Conservation (phyloP, 2,329 filamentous ascomycete species). For the Aureobasidium vineae region DNA sequence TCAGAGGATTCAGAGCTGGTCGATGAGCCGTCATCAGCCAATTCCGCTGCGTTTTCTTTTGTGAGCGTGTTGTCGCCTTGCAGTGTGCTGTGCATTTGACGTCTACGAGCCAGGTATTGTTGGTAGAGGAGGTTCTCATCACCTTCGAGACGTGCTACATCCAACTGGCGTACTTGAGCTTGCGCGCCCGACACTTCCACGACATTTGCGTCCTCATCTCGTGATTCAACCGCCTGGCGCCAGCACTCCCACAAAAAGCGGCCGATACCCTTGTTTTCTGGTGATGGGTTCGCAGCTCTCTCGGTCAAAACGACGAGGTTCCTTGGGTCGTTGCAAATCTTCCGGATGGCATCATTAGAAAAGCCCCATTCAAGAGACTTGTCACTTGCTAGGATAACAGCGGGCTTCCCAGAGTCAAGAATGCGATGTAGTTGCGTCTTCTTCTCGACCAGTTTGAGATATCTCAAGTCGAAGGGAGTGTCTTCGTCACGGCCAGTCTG, state of each 20-base stretch:
- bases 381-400: constrained; percentile 89
- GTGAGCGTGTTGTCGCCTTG: constrained; percentile 67
- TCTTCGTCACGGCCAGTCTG: constrained; percentile 44
- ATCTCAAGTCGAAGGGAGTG: constrained; percentile 86
- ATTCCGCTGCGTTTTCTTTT: constrained; percentile 63
- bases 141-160: constrained; percentile 62
- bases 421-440: constrained; percentile 75
- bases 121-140: constrained; percentile 81
- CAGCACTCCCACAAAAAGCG: constrained; percentile 68
- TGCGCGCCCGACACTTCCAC: constrained; percentile 19
- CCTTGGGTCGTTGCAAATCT: constrained; percentile 69
- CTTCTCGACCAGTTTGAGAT: constrained; percentile 78
- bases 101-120: constrained; percentile 85
- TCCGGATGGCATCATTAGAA: constrained; percentile 73
- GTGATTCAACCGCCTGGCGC: constrained; percentile 33
- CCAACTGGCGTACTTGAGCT: not conserved
- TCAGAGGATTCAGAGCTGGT: constrained; percentile 84
- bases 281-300: constrained; percentile 52
- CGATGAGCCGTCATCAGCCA: constrained; percentile 65
- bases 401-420: constrained; percentile 53
- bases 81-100: constrained; percentile 79
- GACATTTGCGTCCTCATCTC: constrained; percentile 11
- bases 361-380: constrained; percentile 92
- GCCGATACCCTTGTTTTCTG: constrained; percentile 58
- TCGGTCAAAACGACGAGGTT: constrained; percentile 91